Base-by-base conservation (phyloP, 148 eudicot species). In the Vaccinium corymbosum region DNA sequence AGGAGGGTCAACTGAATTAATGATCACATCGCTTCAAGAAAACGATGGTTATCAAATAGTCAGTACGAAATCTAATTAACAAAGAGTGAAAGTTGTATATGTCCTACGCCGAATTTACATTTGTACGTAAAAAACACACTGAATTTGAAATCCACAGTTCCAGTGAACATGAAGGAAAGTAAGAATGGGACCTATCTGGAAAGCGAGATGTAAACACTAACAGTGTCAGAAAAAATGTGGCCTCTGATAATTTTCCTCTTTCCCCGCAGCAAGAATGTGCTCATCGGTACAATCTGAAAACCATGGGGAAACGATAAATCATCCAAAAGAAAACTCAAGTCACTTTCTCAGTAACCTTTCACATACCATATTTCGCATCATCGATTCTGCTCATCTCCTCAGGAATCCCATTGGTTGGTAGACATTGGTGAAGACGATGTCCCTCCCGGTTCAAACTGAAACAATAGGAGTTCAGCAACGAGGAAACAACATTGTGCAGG, bases 361-460 rank as follows among this genome's bases (percentile, higher is more conserved):
- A 77, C 25, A 66, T 35, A 76, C 75, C 48, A 15, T 74, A 25
- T 50, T 79, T 35, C 16, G 6, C 35, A 49, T 9, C 59, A 64
- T 74, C 3, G 55, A 76, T 66, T 80, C 80, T 81, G 62, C 66
- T 94, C 90, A 91, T 88, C 94, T 88, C 57, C 86, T 88, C 83
- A 92, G 86, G 85, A 95, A 95, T 76, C 98, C 98, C 98, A 93
- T 95, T 55, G 98, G 98, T 88, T 94, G 95, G 89, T 93, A 95
- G 38, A 93, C 93, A 86, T 93, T 90, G 77, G 82, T 82, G 51
- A 96, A 84, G 80, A 97, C 92, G 84, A 76, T 84, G 79, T 95
- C 98, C n/a, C n/a, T n/a, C n/a, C n/a, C n/a, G n/a, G n/a, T n/a
- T n/a, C n/a, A n/a, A n/a, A n/a, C n/a, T n/a, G n/a, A n/a, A n/a